These are phyloP conservation scores for Lodderomyces parapsilosis DNA, from an alignment of 1,139 yeast genomes.

Conservation along the genomic window DNA sequence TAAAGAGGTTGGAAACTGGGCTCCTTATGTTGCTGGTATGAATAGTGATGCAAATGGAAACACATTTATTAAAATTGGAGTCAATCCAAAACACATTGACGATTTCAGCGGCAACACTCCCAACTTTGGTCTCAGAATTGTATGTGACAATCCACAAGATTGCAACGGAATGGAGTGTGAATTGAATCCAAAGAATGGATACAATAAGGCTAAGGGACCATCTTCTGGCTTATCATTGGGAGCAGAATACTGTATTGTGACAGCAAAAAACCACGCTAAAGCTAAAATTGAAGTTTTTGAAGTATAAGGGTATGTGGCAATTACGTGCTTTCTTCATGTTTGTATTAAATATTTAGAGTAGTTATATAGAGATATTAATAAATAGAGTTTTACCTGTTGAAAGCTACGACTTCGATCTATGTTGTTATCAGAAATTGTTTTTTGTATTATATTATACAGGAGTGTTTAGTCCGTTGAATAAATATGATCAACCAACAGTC, in stretches of 20 bases:
- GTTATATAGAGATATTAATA: slow-evolving; percentile 4
- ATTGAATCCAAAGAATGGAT: slow-evolving; percentile 67
- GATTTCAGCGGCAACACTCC: slow-evolving; percentile 58
- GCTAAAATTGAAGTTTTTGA: slow-evolving; percentile 73
- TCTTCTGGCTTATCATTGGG: slow-evolving; percentile 56
- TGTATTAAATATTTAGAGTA: slow-evolving; percentile 3
- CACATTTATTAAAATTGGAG: slow-evolving; percentile 81
- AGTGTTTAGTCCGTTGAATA: neutral
- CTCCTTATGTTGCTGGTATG: slow-evolving; percentile 91
- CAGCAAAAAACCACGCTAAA: slow-evolving; percentile 61
- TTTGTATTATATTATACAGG: neutral
- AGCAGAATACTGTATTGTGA: slow-evolving; percentile 78
- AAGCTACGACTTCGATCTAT: too few relatives aligned
- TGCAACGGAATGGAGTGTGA: slow-evolving; percentile 79
- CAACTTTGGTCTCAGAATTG: slow-evolving; percentile 66
- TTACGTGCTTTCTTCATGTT: neutral
- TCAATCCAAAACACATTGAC: slow-evolving; percentile 85
- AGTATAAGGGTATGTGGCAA: neutral
- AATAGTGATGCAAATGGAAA: slow-evolving; percentile 67
- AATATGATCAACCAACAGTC: slow-evolving; percentile 56
- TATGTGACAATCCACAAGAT: slow-evolving; percentile 64
- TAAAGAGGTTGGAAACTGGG: slow-evolving; percentile 81
- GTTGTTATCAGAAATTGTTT: too few relatives aligned
- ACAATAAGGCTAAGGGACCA: slow-evolving; percentile 51
- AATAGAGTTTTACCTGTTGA: too few relatives aligned